Evolutionary conservation across 352 stramenopile genomes (phyloP).

Genomic region (Phytophthora pinifolia): DNA sequence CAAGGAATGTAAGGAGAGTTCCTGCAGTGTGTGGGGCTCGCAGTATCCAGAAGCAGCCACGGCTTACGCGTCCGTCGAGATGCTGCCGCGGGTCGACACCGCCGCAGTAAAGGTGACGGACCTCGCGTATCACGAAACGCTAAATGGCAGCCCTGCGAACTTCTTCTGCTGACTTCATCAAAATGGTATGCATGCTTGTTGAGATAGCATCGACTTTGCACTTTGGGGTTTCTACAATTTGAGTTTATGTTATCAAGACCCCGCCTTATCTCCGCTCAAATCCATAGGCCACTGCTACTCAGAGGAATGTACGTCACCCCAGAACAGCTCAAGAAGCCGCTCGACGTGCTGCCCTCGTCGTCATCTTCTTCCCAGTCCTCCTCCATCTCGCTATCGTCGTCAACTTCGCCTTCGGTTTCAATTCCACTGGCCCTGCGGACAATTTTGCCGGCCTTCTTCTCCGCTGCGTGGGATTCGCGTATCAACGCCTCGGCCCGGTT

Average conservation of each 20-base stretch:
- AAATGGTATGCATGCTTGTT: too few relatives aligned
- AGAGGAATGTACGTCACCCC: slow-evolving; percentile 31
- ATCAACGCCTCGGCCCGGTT: slow-evolving; percentile 52
- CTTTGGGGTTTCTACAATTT: slow-evolving; percentile 1
- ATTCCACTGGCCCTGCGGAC: slow-evolving; percentile 30
- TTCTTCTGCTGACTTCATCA: slow-evolving; percentile 23
- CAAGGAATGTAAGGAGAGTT: slow-evolving; percentile 29
- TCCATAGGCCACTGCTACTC: slow-evolving; percentile 50
- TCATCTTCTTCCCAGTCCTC: slow-evolving; percentile 27
- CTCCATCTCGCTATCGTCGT: slow-evolving; percentile 17
- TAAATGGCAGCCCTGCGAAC: background rate
- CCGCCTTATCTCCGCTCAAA: too few relatives aligned
- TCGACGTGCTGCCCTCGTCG: slow-evolving; percentile 39
- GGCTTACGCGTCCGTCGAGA: background rate
- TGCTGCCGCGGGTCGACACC: slow-evolving; percentile 3
- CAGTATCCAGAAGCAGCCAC: background rate
- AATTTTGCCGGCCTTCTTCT: slow-evolving; percentile 47
- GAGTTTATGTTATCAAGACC: too few relatives aligned
- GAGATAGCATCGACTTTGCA: too few relatives aligned
- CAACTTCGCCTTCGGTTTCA: slow-evolving; percentile 18
- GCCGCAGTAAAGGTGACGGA: slow-evolving; percentile 7
- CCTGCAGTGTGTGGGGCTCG: slow-evolving; percentile 22
- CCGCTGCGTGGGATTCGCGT: slow-evolving; percentile 41
- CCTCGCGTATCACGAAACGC: slow-evolving; percentile 14
- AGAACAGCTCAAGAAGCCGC: slow-evolving; percentile 67